Conservation (phyloP, 495 filamentous ascomycete genomes). For the Tuber melanosporum region DNA sequence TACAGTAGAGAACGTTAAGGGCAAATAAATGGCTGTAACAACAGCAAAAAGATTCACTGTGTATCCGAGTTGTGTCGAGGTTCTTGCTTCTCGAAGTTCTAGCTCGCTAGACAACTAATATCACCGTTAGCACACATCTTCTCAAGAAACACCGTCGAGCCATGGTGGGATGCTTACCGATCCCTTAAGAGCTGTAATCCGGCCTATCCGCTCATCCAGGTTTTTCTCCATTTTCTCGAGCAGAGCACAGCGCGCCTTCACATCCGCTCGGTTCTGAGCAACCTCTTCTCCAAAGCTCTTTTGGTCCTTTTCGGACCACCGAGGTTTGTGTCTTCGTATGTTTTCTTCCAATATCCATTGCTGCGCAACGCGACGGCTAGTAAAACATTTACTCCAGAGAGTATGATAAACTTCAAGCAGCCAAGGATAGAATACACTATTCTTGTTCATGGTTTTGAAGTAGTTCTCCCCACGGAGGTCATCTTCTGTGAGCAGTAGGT, state of each 20-base stretch:
- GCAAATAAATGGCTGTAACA: neutral
- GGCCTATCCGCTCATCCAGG: neutral
- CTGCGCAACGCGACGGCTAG: neutral
- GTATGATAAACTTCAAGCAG: neutral
- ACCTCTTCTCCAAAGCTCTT: neutral
- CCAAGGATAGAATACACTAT: conserved; percentile 5
- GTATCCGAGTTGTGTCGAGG: conserved; percentile 1
- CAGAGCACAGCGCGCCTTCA: neutral
- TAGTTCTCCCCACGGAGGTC: conserved; percentile 6
- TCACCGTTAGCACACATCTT: neutral
- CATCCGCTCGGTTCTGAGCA: neutral
- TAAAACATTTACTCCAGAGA: neutral
- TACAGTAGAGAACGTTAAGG: neutral
- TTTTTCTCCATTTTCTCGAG: neutral
- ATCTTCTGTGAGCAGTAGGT: neutral
- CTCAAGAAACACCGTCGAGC: neutral
- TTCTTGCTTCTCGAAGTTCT: neutral
- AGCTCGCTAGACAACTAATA: neutral
- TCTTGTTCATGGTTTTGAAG: conserved; percentile 1
- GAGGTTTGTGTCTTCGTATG: neutral
- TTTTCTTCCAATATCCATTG: neutral
- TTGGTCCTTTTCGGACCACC: conserved; percentile 1
- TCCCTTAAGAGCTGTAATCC: neutral
- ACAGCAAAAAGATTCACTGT: conserved; percentile 3
- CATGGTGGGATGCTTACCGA: neutral